Base-by-base conservation (phyloP, 2,329 filamentous ascomycete species). In the Hypoxylon sp. region DNA sequence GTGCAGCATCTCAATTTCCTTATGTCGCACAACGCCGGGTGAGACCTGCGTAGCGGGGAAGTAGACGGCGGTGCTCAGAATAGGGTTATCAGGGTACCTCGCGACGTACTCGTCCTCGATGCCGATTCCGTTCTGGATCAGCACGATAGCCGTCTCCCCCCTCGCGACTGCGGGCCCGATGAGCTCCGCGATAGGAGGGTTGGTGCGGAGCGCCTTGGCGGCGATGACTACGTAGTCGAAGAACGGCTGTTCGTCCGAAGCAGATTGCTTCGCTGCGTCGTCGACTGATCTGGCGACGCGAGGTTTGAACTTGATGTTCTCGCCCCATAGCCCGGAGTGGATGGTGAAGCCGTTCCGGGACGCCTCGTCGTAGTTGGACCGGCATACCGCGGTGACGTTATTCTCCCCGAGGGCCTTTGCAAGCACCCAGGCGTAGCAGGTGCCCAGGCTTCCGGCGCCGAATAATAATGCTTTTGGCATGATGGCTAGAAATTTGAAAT, bases 111-210 rank as follows among this genome's bases (percentile, higher is more conserved):
- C 83, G 2, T 83, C 80, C 74, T 89, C 87, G 65, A 88, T 86
- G 6, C 80, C 82, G 57, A 89, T 83, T 13, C 87, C 87, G 70
- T 89, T 89, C 71, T 89, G 87, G 33, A 88, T 78, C 5, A 89
- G 80, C n/a, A 85, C 85, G 46, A 89, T 84, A 5, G 81, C 79
- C 0, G 86, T 88, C 13, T 35, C 65, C 8, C 59, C 70, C 13
- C 66, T 55, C 14, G 67, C 63, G 10, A 78, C 68, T 1, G 74
- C 77, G 1, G 77, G 77, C n/a, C 47, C 57, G 65, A 79, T 73
- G 44, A 77, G 51, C 59, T 76, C 73, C 4, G 76, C 72, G 11
- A 66, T 72, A 3, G 75, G 74, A 2, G 76, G 75, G 2, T 8
- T 63, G 2, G 73, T 73, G 11, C 70, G 74, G 3, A 78, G 44